Evolutionary conservation across 768 basidiomycete species (phyloP), one percentile per base, ranked within the genome.

Genomic region (Tubosaeta brunneosetosa): DNA sequence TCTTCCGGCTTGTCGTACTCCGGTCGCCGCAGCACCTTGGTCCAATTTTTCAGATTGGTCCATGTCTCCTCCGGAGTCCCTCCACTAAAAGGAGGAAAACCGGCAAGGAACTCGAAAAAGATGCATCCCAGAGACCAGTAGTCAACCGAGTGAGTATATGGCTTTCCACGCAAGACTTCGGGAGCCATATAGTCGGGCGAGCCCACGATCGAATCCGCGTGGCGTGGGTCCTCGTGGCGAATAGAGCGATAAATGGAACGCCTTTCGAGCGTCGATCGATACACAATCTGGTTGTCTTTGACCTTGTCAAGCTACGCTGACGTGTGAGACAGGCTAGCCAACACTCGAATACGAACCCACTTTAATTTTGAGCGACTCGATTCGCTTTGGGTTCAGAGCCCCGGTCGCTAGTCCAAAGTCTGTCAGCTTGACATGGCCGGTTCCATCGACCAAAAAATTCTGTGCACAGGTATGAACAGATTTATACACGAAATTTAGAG

Each of bases 121-220:
- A 99, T 98, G 69, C 97, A 98, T 6, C 97, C 97, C 8, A 99
- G 80, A 1, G 93, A 95, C 97, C 97, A 98, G 61, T 89, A 98
- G 71, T 99, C 97, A 44, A 98, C 97, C 0, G 91, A 91, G 69
- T 88, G 97, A 1, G 88, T 87, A 71, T 99, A 99, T 0, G 93
- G 89, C 70, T 94, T 93, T 33, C 90, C 95, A 27, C 94, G 83
- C 25, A 97, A 80, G 19, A 97, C 94, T 65, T 93, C 91, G 0
- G 91, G 89, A 1, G 97, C 84, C 97, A 99, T 98, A 71, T 99
- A 99, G 70, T 99, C 97, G 0, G 97, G 95, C 1, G 91, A 94
- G 7, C 97, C 97, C 31, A 99, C 97, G 55, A 98, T 90, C 13
- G 94, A 97, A 66, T 99, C 94, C 17, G 97, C 97, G 60, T 93